Base-by-base conservation (phyloP, 1,284 basidiomycete species). In the Sporisorium exsertum region DNA sequence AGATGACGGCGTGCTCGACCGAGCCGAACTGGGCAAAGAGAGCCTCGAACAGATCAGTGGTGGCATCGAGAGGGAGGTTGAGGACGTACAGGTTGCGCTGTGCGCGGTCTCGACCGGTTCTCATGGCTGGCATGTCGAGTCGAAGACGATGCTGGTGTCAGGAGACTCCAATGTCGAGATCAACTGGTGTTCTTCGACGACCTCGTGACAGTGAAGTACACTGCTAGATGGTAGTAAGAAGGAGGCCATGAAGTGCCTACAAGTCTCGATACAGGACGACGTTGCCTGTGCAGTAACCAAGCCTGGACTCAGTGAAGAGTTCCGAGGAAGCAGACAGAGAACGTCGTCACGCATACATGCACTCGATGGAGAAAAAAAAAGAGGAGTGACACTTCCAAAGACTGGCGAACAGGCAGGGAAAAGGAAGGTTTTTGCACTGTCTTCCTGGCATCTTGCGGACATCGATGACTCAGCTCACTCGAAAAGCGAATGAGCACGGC, bases 81-180 rank as follows among this genome's bases (percentile, higher is more conserved):
- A 85, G 78, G 6, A 85, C 73, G 60, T 85, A 85, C 18, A 85
- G 71, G 47, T 85, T 84, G 50, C 79, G 77, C 46, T 78, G 72
- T 22, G 69, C 63, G 5, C 58, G 64, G 33, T 71, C 54, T 56
- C 72, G 63, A 60, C 45, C 49, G 2, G 51, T 35, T 16, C 50
- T 63, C 72, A 74, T 74, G 2, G 26, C 58, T 27, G 27, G 12
- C n/a, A 32, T 35, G 24, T 50, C 3, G n/a, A 18, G 20, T 18
- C 18, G n/a, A 26, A 26, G 9, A 32, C 29, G 42, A 29, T 46
- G 42, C 18, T 22, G 7, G 12, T 13, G 47, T 18, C 10, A 10
- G 27, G n/a, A 50, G 10, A 42, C 15, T 43, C 10, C 29, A 40
- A 33, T 33, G 40, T 53, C 24, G 37, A 26, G 37, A 40, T 40